phyloP scores from a whole-genome alignment of 768 basidiomycete genomes.

The Gymnopilus junonius region DNA sequence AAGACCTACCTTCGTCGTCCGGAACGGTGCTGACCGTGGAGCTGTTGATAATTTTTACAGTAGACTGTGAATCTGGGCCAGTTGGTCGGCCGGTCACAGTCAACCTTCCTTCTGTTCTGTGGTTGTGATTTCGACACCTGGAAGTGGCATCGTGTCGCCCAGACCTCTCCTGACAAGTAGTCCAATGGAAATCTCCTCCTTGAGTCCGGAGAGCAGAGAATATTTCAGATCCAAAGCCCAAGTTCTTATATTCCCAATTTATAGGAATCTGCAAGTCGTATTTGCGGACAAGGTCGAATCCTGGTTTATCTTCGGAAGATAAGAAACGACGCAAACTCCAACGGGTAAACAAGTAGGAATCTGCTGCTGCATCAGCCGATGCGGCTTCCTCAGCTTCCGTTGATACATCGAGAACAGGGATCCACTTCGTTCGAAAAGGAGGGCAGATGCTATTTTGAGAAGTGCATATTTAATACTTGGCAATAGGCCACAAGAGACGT shows the following conservation, averaged over 20 bases:
- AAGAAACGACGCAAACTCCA: not conserved
- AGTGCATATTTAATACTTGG: not conserved
- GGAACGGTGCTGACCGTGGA: not conserved
- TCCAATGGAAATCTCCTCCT: slow-evolving; percentile 5
- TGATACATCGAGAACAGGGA: not conserved
- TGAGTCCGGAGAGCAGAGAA: not conserved
- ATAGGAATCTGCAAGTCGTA: not conserved
- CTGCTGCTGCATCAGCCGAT: not conserved
- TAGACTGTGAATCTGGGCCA: not conserved
- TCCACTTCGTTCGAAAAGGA: not conserved
- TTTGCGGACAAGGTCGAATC: not conserved
- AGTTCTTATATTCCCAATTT: slow-evolving; percentile 7
- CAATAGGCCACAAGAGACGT: not conserved
- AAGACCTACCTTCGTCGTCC: not conserved
- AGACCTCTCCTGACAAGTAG: not conserved
- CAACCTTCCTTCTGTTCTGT: not conserved
- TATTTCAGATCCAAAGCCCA: not conserved
- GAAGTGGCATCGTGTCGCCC: not conserved
- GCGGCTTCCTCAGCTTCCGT: not conserved
- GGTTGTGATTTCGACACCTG: not conserved
- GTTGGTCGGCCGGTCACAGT: not conserved
- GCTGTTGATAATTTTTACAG: not conserved
- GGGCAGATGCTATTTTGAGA: not conserved
- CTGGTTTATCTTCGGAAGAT: not conserved
- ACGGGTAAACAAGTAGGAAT: not conserved